Base-by-base conservation (phyloP, 805 yeast genomes). In the Myxozyma nipponensis region DNA sequence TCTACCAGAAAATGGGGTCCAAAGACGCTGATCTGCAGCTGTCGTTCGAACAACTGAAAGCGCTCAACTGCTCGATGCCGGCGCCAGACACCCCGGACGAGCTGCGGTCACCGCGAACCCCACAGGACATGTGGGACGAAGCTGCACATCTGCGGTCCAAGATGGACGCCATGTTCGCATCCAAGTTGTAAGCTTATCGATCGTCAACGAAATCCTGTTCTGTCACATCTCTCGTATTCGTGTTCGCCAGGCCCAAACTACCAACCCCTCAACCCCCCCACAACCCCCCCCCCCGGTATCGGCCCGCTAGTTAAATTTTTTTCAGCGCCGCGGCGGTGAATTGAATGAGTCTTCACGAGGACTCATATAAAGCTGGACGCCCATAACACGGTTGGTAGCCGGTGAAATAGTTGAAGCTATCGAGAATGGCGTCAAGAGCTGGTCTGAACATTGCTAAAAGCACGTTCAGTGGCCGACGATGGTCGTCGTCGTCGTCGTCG, bases 121-220 rank as follows among this genome's bases (percentile, higher is more conserved):
- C 62, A 51, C 83, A 81, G 32, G 84, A 68, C 1, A 88, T 93
- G 98, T 73, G 66, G 17, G 56, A 69, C 42, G 98, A 93, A 63
- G 88, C 96, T 3, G 35, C 7, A 15, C 46, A 50, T 48, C 40
- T 54, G 39, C n/a, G 42, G 23, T 22, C 25, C 3, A 21, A 44
- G 19, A 52, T 52, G 52, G 21, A 19, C 32, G 7, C 32, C 7
- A 28, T 9, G 32, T 28, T 9, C 32, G 13, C 7, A 28, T 28
- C 13, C 7, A 9, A 28, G n/a, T n/a, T n/a, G n/a, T n/a, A n/a
- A n/a, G n/a, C n/a, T n/a, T n/a, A n/a, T n/a, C n/a, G n/a, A n/a
- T n/a, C n/a, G n/a, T n/a, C n/a, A n/a, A n/a, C n/a, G n/a, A n/a
- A n/a, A n/a, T n/a, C n/a, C n/a, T n/a, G n/a, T n/a, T n/a, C n/a